A percentile compares a stretch with the other conserved stretches of the same genome.
These are phyloP conservation scores for Mangifera indica DNA, from an alignment of 345 rosid genomes.

Conservation along the genomic window DNA sequence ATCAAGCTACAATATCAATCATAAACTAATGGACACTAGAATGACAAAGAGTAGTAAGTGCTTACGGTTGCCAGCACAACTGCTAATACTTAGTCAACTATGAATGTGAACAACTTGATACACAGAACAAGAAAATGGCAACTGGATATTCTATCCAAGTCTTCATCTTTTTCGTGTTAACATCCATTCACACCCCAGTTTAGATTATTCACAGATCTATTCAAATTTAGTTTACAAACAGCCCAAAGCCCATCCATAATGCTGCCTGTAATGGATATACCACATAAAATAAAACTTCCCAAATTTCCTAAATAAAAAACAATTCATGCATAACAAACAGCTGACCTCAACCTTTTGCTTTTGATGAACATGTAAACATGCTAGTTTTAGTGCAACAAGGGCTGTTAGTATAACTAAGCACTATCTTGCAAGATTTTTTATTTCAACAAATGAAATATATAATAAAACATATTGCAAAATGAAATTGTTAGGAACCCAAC, in stretches of 20 bases:
- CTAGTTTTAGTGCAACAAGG: neutral
- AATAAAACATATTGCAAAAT: neutral
- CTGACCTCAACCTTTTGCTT: neutral
- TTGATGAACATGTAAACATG: neutral
- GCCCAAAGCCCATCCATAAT: neutral
- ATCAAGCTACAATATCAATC: too few species aligned
- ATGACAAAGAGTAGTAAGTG: neutral
- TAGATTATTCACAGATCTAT: neutral
- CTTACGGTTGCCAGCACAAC: slow-evolving; percentile 7
- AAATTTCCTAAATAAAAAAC: neutral
- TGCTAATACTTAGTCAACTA: neutral
- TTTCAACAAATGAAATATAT: neutral
- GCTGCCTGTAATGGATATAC: neutral
- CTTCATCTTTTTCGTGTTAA: neutral
- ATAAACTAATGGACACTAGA: neutral
- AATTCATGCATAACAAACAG: neutral
- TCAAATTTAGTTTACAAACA: slow-evolving; percentile 1
- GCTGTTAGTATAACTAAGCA: neutral
- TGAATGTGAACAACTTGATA: slow-evolving; percentile 6
- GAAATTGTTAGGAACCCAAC: too few species aligned
- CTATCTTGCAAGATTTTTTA: neutral
- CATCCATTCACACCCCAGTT: neutral
- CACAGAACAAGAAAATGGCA: neutral
- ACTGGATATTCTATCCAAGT: neutral
- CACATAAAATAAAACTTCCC: neutral